Percentiles rank a stretch among this genome's conserved stretches.
Evolutionary conservation across 2,329 filamentous ascomycete genomes (phyloP).

Genomic region (Monosporascus sp.): DNA sequence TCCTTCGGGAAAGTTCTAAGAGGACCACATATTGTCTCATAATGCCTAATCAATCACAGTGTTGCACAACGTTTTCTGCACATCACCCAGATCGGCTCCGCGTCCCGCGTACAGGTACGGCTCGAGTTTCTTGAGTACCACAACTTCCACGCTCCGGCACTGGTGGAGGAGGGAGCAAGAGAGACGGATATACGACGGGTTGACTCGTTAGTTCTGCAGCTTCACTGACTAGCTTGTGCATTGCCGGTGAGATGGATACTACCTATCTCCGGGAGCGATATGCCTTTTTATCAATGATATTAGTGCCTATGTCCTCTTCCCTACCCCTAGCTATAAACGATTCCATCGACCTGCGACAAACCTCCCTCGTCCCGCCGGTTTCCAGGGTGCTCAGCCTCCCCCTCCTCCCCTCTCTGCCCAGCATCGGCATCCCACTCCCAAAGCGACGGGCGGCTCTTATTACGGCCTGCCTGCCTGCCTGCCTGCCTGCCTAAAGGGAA

Average conservation of each 20-base stretch:
- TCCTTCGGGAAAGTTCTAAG: slow-evolving; percentile 1
- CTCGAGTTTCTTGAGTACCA: background rate
- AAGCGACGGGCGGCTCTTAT: background rate
- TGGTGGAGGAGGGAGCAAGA: too few relatives aligned
- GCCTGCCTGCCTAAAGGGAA: background rate
- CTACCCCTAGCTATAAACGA: slow-evolving; percentile 11
- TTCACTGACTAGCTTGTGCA: slow-evolving; percentile 4
- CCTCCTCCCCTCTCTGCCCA: background rate
- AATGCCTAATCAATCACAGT: background rate
- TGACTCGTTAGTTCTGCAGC: background rate
- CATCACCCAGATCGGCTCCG: slow-evolving; percentile 1
- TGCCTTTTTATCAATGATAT: background rate
- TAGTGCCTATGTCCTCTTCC: slow-evolving; percentile 2
- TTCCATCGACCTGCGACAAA: slow-evolving; percentile 11
- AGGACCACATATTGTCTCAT: slow-evolving; percentile 2
- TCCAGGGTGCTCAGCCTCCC: background rate
- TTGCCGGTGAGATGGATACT: slow-evolving; percentile 18
- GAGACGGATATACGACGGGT: background rate
- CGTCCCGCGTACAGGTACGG: background rate
- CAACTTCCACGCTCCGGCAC: too few relatives aligned
- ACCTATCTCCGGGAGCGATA: slow-evolving; percentile 13
- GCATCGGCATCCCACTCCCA: background rate
- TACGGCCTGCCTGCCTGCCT: background rate
- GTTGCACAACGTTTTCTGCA: slow-evolving; percentile 1
- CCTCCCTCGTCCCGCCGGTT: background rate